A percentile compares a stretch with the other conserved stretches of the same genome.
Conservation (phyloP, 306 rosid genomes). For the Malus sieversii region DNA sequence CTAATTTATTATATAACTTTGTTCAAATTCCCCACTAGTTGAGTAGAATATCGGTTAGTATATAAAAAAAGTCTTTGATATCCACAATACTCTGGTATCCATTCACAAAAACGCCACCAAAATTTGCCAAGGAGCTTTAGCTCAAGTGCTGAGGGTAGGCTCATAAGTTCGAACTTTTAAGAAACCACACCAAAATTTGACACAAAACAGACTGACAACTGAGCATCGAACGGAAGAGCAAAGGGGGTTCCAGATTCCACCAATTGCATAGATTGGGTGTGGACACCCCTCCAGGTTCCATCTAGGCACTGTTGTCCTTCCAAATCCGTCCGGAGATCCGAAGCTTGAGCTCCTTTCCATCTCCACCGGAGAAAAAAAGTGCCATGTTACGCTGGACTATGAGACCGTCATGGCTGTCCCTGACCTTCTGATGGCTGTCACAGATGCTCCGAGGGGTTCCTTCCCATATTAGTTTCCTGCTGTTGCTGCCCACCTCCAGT, state of each 20-base stretch:
- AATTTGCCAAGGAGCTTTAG: background rate
- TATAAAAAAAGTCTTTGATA: too few species aligned
- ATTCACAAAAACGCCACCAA: background rate
- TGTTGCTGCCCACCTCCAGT: slow-evolving; percentile 29
- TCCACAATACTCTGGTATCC: too few species aligned
- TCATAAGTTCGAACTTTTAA: background rate
- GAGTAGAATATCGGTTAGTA: too few species aligned
- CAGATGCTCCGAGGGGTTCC: slow-evolving; percentile 26
- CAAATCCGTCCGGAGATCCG: slow-evolving; percentile 19
- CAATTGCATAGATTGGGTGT: background rate
- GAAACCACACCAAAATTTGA: background rate
- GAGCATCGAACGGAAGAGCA: background rate
- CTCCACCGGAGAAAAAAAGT: slow-evolving; percentile 27
- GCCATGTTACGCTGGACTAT: slow-evolving; percentile 28
- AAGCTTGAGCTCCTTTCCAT: slow-evolving; percentile 26
- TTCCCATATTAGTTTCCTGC: slow-evolving; percentile 26
- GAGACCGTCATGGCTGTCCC: slow-evolving; percentile 25
- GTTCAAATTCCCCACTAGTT: too few species aligned
- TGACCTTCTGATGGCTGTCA: slow-evolving; percentile 18
- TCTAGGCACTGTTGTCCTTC: slow-evolving; percentile 13
- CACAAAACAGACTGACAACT: background rate
- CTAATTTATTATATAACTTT: too few species aligned
- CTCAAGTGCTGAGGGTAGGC: background rate
- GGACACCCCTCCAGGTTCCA: background rate
- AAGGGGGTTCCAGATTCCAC: background rate